These are phyloP conservation scores for Paraleonurus japonicus DNA, from an alignment of 257 asterid genomes.

Conservation along the genomic window DNA sequence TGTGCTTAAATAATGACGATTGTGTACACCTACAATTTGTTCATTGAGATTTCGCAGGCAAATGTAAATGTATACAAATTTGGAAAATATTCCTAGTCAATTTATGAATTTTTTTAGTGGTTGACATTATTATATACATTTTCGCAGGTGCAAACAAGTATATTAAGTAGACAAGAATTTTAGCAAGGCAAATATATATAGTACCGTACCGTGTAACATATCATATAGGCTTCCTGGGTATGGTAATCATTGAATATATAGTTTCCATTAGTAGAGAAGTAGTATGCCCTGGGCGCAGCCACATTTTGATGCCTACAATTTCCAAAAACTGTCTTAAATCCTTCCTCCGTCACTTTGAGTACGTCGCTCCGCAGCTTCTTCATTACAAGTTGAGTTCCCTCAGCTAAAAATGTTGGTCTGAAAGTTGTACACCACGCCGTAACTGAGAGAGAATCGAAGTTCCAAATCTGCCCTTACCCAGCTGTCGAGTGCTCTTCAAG, in stretches of 20 bases:
- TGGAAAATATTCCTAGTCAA: too few species aligned
- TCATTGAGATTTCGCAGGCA: too few species aligned
- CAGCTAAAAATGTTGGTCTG: background rate
- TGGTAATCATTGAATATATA: constrained; percentile 27
- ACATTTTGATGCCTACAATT: constrained; percentile 19
- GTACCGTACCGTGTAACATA: too few species aligned
- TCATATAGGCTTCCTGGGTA: too few species aligned
- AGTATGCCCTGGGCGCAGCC: constrained; percentile 2
- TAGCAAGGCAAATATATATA: too few species aligned
- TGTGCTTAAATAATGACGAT: too few species aligned
- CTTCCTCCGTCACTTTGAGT: background rate
- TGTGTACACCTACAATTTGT: too few species aligned
- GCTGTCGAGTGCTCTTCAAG: background rate
- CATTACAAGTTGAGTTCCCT: background rate
- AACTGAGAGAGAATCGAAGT: background rate
- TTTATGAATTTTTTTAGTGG: too few species aligned
- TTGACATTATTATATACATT: too few species aligned
- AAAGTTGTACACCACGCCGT: background rate
- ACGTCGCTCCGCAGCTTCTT: background rate
- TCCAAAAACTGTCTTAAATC: background rate
- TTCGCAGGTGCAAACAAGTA: too few species aligned
- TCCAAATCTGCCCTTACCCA: background rate
- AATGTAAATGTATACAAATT: too few species aligned
- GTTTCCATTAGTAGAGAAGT: constrained; percentile 1
- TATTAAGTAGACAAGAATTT: too few species aligned